phyloP scores from a whole-genome alignment of 2,329 filamentous ascomycete species.

The Rosellinia necatrix region DNA sequence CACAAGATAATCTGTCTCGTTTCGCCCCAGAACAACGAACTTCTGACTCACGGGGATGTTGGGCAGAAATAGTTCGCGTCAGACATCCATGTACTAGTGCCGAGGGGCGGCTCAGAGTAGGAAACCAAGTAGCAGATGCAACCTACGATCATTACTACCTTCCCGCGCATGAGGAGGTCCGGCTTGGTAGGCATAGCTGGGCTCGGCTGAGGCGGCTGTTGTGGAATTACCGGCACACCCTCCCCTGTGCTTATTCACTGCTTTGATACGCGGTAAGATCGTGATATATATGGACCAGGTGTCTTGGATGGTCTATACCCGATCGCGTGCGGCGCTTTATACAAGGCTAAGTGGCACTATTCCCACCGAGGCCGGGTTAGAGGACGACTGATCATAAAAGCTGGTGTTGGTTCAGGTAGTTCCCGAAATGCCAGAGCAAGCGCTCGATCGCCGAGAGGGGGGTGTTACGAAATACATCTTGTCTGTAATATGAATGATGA shows the following conservation, averaged over 20 bases:
- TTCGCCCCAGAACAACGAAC: neutral
- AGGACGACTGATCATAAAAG: too few relatives aligned
- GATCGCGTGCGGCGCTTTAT: neutral
- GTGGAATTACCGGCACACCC: constrained; percentile 1
- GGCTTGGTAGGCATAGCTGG: neutral
- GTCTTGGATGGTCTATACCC: neutral
- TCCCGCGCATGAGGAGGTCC: neutral
- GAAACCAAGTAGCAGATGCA: neutral
- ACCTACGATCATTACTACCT: neutral
- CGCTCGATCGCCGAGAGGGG: too few relatives aligned
- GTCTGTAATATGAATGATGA: too few relatives aligned
- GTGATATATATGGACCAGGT: too few relatives aligned
- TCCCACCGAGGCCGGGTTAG: too few relatives aligned
- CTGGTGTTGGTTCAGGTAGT: too few relatives aligned
- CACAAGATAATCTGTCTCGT: neutral
- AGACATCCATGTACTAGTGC: neutral
- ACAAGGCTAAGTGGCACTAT: too few relatives aligned
- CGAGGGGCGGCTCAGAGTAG: neutral
- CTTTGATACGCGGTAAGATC: neutral
- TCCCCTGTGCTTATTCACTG: neutral
- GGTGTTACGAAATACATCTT: too few relatives aligned
- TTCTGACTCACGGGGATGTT: neutral
- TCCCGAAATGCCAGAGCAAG: too few relatives aligned
- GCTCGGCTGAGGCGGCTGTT: constrained; percentile 10
- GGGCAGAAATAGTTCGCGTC: neutral